Evolutionary conservation across 768 basidiomycete species (phyloP), one percentile per base, ranked within the genome.

Genomic region (Nidularia pulvinata): DNA sequence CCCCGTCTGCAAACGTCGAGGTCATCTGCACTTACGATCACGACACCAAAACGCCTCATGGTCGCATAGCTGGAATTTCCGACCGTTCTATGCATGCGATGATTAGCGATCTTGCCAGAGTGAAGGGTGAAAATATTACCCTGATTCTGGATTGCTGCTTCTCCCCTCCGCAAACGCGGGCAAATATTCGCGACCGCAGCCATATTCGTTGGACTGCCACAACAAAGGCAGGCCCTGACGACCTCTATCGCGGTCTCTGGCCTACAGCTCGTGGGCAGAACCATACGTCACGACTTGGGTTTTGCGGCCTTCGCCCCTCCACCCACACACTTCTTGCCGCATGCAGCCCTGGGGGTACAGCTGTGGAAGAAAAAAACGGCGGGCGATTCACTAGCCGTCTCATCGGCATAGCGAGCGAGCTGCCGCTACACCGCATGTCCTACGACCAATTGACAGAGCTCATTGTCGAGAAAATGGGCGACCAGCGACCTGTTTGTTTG

Each of bases 21-120:
- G 76, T 88, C 51, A 63, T 89, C 33, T 88, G 86, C 64, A 75
- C 88, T 19, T 82, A 85, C 58, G 88, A 89, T 60, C 81, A 85
- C 52, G 84, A 86, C 51, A 79, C 76, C 33, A 81, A 74, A 54
- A 14, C 14, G 25, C n/a, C n/a, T n/a, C 14, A 22, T 46, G 25
- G 45, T 7, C 13, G 13, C 19, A 34, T 49, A 3, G 48, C 33
- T 13, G 48, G 48, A 9, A 49, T 49, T 36, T 33, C 48, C 4
- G 48, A 49, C 33, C 13, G 48, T 25, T 49, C 34, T 34, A n/a
- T 33, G 10, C 22, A 32, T 34, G 30, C 48, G 1, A 49, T 33
- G 30, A 11, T 33, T 13, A 32, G 13, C 33, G 30, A 36, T 25
- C 22, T 33, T 30, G 10, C 48, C 9, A n/a, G 33, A 33, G 13